Evolutionary conservation across 371 early-diverging fungal genomes (phyloP), one percentile per base, ranked within the genome.

Genomic region (Saksenaea oblongispora): DNA sequence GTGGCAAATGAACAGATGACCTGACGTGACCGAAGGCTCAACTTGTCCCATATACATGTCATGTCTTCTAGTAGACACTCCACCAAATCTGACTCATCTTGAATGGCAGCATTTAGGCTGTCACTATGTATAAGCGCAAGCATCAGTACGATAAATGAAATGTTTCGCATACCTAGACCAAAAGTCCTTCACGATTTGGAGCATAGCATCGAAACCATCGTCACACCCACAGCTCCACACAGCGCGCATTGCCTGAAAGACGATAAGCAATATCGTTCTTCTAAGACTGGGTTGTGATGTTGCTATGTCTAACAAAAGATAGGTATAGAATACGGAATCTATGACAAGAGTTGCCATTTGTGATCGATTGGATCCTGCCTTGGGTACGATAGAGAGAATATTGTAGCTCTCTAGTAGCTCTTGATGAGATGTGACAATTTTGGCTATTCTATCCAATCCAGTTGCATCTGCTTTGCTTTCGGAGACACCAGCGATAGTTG

Each of bases 271-370:
- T 9, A 22, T 22, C 10, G 51, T 17, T 22, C 22, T 26, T 10
- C 8, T 47, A 34, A 53, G 56, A 2, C 26, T 34, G 3, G 66
- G 39, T 72, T 76, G 75, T 2, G 35, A 27, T 7, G 55, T 24
- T 1, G 69, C 70, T 4, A 54, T 56, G 59, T 74, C 76, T 0
- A 79, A 59, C 26, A 79, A 42, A 2, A 79, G 28, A 37, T 66
- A 78, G 15, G 55, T 53, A 47, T 59, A 54, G n/a, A 78, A 73
- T 7, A 69, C 17, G 1, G 61, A 26, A 44, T 75, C 67, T 34
- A 56, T 54, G 5, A 34, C 54, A n/a, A 37, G 18, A 47, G 5
- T 36, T 24, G 41, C 39, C 26, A 37, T 51, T 22, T 35, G 26
- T 11, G 37, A 31, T 11, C n/a, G 28, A 22, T 28, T 26, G 22